Evolutionary conservation across 768 basidiomycete genomes (phyloP), one percentile per base, ranked within the genome.

Genomic region (Suillus bovinus): DNA sequence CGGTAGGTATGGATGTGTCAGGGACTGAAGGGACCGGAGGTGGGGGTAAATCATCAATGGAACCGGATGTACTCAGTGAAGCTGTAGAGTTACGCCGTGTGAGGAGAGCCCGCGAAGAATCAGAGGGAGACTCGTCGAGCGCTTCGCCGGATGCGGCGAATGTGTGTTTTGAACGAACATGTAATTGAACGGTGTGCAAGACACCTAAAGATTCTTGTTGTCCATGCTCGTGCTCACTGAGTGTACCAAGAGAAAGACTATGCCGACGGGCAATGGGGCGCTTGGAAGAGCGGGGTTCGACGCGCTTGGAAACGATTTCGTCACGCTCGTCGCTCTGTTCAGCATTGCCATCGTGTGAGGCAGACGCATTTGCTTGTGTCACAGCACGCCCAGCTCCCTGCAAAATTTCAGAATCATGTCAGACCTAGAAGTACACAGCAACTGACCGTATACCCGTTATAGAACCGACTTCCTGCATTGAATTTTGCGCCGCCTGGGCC

Each of bases 401-500:
- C 22, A 62, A 49, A 42, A 17, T 34, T 50, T 20, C n/a, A 22
- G 24, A 5, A 56, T 29, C 63, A 68, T 41, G 70, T 17, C 53
- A 7, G 59, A 41, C 3, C 10, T 17, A 4, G 39, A 50, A 0
- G 11, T 5, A 20, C 11, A 61, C 5, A 62, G 34, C 34, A 80
- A 50, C 84, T 70, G 61, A 92, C 90, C 31, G 82, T 84, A 71
- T 87, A 91, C 1, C 86, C 83, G 56, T 81, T 77, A 72, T 91
- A 85, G 70, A 89, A 89, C 52, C 89, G 82, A 70, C 87, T 83
- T 44, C 90, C 89, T 14, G 90, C 76, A 61, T 86, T 84, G 66
- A 86, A 86, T 72, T 90, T 92, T 59, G 89, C 81, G 34, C 90
- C 84, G 3, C 91, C 90, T 55, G 91, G 82, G 47, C 89, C 85